Evolutionary conservation across 1,284 basidiomycete species (phyloP), one percentile per base, ranked within the genome.

Genomic region (Trichosporon inkin): DNA sequence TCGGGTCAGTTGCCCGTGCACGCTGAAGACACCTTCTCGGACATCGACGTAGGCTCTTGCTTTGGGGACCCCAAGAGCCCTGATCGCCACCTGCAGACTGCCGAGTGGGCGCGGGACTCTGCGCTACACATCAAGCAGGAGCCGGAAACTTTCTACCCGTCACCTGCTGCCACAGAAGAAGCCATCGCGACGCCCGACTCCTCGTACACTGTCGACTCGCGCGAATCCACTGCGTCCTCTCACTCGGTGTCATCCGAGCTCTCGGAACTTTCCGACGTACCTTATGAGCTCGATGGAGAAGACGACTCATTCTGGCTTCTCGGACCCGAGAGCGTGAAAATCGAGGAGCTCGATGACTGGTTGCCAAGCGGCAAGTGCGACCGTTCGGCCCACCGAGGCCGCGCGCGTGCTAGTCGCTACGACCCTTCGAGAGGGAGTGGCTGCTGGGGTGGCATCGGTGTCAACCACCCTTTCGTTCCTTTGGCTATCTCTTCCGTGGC

Each of bases 281-380:
- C 63, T 3, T 69, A 67, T 49, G 71, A 71, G 24, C 53, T 68
- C 6, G 67, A 70, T 4, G 52, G 28, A 7, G 65, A 66, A 10
- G 32, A 38, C n/a, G 55, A 61, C 51, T 37, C 38, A 35, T 34
- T 40, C 54, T 40, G 32, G 10, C 58, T 74, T 17, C 41, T 69
- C 8, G 75, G 75, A 8, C 75, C 75, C 2, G 75, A 77, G 64
- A 75, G 72, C 56, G 59, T 77, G 19, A 65, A 61, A 11, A 53
- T 77, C 22, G 75, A 77, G 19, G 75, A 77, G 58, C 63, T 77
- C 3, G 74, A 76, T 54, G 70, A 69, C n/a, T 71, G 71, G 71
- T 61, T 75, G 38, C 68, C 71, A 2, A 37, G 32, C n/a, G 35
- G 22, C 16, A 64, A 65, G 53, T 53, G 55, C 0, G 64, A 68